phyloP scores from a whole-genome alignment of 306 rosid species.

The Vigna hirtella region DNA sequence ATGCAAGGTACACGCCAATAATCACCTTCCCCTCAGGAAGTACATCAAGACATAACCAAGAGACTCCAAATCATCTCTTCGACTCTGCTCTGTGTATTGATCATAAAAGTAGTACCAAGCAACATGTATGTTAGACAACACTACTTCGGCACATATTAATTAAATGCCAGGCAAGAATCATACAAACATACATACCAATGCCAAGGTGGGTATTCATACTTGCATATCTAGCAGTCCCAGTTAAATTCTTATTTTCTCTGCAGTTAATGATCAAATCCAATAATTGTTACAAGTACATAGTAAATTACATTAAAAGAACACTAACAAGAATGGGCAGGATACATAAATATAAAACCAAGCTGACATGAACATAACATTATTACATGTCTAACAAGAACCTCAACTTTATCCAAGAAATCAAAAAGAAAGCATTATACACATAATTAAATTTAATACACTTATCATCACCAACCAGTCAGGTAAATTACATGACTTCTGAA shows the following conservation, averaged over 20 bases:
- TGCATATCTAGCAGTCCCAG: slow-evolving; percentile 95
- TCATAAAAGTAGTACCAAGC: slow-evolving; percentile 39
- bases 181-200: slow-evolving; percentile 28
- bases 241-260: slow-evolving; percentile 92
- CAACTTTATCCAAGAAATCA: slow-evolving; percentile 2
- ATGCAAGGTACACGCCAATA: slow-evolving; percentile 31
- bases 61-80: slow-evolving; percentile 92
- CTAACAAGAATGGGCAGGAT: neutral
- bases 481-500: neutral
- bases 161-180: slow-evolving; percentile 27
- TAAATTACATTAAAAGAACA: slow-evolving; percentile 12
- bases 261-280: slow-evolving; percentile 38
- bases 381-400: slow-evolving; percentile 20
- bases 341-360: slow-evolving; percentile 10
- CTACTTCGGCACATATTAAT: neutral
- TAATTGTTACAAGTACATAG: neutral
- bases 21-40: slow-evolving; percentile 89
- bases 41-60: slow-evolving; percentile 92
- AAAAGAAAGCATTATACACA: neutral
- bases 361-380: neutral
- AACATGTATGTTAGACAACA: slow-evolving; percentile 27
- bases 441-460: slow-evolving; percentile 10
- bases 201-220: slow-evolving; percentile 73
- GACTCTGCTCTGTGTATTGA: slow-evolving; percentile 73
- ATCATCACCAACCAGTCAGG: slow-evolving; percentile 4